Conservation (phyloP, 2,329 filamentous ascomycete genomes). For the Aspergillus japonicus region DNA sequence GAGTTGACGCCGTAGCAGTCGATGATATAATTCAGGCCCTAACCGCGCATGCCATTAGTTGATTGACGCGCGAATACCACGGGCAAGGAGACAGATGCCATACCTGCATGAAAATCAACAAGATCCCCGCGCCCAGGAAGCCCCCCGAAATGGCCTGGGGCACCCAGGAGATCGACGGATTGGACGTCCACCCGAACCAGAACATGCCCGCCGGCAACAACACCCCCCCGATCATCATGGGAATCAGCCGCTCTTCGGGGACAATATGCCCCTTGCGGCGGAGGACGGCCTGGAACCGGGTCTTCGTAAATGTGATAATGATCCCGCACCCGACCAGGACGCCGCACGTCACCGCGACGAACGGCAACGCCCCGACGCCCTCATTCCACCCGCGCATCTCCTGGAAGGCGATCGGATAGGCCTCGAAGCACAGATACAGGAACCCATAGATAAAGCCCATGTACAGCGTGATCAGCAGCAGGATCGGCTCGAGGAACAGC, state of each 20-base stretch:
- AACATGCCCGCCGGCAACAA: conserved; percentile 49
- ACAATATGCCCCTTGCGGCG: conserved; percentile 17
- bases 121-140: conserved; percentile 44
- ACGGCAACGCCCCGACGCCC: conserved; percentile 47
- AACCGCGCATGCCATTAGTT: too few species aligned
- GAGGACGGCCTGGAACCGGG: conserved; percentile 28
- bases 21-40: conserved; percentile 35
- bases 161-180: conserved; percentile 44
- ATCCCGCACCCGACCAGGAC: conserved; percentile 34
- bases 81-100: not conserved
- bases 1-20: conserved; percentile 34
- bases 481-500: conserved; percentile 48
- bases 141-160: conserved; percentile 47
- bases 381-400: conserved; percentile 44
- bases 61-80: too few species aligned
- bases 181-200: conserved; percentile 52
- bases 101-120: conserved; percentile 40
- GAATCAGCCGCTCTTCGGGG: conserved; percentile 42
- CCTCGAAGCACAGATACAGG: conserved; percentile 33
- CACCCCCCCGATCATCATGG: conserved; percentile 47
- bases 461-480: conserved; percentile 46
- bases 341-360: conserved; percentile 47
- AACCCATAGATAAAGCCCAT: conserved; percentile 36
- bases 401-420: conserved; percentile 39
- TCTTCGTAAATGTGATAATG: conserved; percentile 34